Conservation (phyloP, 2,329 filamentous ascomycete species). For the Dothideomycetidae sp. region DNA sequence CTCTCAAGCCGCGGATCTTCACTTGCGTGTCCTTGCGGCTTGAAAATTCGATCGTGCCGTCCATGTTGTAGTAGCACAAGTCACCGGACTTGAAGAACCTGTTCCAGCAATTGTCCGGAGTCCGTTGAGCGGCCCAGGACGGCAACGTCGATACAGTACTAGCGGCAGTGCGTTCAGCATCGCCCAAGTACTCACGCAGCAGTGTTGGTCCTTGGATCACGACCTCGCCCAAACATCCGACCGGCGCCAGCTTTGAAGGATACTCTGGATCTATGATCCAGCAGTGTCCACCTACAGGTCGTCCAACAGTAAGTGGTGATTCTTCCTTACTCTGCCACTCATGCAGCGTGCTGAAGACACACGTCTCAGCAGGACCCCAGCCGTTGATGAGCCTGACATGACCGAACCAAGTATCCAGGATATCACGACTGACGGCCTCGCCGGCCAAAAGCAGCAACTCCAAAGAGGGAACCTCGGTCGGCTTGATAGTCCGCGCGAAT, state of each 20-base stretch:
- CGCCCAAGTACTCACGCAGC: background rate
- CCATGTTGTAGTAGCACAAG: slow-evolving; percentile 52
- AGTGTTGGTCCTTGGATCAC: slow-evolving; percentile 1
- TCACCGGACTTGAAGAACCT: slow-evolving; percentile 19
- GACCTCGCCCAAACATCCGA: slow-evolving; percentile 1
- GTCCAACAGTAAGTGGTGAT: slow-evolving; percentile 9
- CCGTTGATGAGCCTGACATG: background rate
- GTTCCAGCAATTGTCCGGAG: slow-evolving; percentile 20
- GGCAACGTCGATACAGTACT: background rate
- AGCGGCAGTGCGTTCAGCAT: background rate
- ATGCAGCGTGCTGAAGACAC: slow-evolving; percentile 14
- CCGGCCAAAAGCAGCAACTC: background rate
- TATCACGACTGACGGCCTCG: background rate
- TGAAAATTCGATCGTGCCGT: slow-evolving; percentile 58
- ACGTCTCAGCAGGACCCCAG: slow-evolving; percentile 3
- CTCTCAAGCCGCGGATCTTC: slow-evolving; percentile 86
- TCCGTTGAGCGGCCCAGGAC: slow-evolving; percentile 14
- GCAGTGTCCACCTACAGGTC: slow-evolving; percentile 1
- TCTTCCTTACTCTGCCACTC: slow-evolving; percentile 8
- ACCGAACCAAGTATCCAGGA: background rate
- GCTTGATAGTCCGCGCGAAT: background rate
- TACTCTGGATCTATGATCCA: background rate
- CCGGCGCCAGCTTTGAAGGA: background rate
- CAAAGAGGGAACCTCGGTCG: background rate
- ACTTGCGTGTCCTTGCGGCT: slow-evolving; percentile 75